Base-by-base conservation (phyloP, 257 asterid species). In the Nicotiana noctiflora region DNA sequence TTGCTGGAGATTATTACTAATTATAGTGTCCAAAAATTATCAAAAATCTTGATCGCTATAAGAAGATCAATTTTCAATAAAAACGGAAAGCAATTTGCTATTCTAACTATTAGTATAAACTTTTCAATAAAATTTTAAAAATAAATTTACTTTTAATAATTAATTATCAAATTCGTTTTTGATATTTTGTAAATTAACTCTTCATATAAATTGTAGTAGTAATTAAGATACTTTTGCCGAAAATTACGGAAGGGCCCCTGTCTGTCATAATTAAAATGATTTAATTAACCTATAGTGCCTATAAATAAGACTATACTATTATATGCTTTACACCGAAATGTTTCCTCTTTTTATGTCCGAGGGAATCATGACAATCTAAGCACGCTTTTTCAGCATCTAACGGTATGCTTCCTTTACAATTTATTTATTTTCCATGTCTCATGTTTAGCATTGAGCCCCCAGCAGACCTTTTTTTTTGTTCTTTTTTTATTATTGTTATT, bases 311-410 rank as follows among this genome's bases (percentile, higher is more conserved):
- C 4, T 46, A 21, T 70, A 19, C 46, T 37, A 78, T 21, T 53
- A 2, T 27, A 77, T 80, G 85, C 89, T 89, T 91, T 89, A 83
- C 91, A 89, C 94, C 92, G 88, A 91, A 89, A 79, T 83, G 85
- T 83, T 86, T 83, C 77, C 70, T 15, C 89, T 89, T 89, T 86
- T 83, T 53, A 81, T 80, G 88, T 76, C 87, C 65, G 59, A 74
- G 1, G 31, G 56, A 86, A 90, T 90, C 81, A 90, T 89, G 37
- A 2, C 89, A 85, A 84, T 84, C 63, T 59, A 82, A 86, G 86
- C 92, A 89, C 91, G 92, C 94, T 85, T 88, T 86, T 81, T 79
- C 37, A 72, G 55, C 52, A 60, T 56, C 12, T 14, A 79, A 25
- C 40, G 3, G 19, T 12, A 17, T 44, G 2, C 4, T 15, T 2